Conservation (phyloP, 768 basidiomycete species). For the Leccinum fibrillosum region DNA sequence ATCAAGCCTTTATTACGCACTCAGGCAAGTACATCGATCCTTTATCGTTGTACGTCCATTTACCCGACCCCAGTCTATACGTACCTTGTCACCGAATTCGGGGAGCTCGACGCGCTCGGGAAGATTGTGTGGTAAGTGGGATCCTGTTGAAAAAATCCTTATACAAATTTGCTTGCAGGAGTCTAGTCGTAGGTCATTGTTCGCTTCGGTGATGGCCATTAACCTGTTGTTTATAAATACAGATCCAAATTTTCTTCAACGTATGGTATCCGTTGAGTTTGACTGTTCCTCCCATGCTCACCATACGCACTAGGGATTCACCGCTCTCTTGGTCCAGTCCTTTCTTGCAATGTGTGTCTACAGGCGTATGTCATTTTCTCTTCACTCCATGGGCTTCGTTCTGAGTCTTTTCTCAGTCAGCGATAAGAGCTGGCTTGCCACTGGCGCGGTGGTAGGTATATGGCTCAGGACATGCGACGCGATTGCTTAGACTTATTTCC, state of each 20-base stretch:
- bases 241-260: slow-evolving; percentile 56
- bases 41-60: background rate
- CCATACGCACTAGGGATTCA: slow-evolving; percentile 33
- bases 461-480: background rate
- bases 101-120: slow-evolving; percentile 25
- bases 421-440: slow-evolving; percentile 44
- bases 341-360: slow-evolving; percentile 55
- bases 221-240: background rate
- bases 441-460: slow-evolving; percentile 33
- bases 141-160: background rate
- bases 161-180: slow-evolving; percentile 17
- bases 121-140: slow-evolving; percentile 42
- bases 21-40: slow-evolving; percentile 34
- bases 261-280: slow-evolving; percentile 17
- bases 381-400: background rate
- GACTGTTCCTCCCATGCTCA: background rate
- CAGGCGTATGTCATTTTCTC: slow-evolving; percentile 35
- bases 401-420: slow-evolving; percentile 39
- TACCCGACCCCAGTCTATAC: slow-evolving; percentile 41
- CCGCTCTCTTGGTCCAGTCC: slow-evolving; percentile 55
- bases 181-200: slow-evolving; percentile 20
- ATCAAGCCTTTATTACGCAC: slow-evolving; percentile 57
- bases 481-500: background rate
- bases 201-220: background rate
- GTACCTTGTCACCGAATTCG: slow-evolving; percentile 45